These are phyloP conservation scores for Xylariaceae sp. DNA, from an alignment of 2,329 filamentous ascomycete species.

Conservation along the genomic window DNA sequence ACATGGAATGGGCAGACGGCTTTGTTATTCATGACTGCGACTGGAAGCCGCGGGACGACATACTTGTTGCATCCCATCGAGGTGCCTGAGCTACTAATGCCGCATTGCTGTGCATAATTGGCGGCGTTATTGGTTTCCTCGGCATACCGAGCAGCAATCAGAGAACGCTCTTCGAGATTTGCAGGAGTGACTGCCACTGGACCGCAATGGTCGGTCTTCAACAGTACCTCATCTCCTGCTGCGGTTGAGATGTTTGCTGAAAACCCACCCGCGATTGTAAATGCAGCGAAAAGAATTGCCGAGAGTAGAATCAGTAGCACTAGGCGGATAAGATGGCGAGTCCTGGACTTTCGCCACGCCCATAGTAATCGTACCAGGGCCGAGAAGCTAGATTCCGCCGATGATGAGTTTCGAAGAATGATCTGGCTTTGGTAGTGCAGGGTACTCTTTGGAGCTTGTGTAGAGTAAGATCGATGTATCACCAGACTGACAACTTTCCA, in stretches of 20 bases:
- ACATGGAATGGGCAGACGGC: conserved; percentile 3
- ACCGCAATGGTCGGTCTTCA: background rate
- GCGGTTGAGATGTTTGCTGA: background rate
- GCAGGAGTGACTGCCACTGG: background rate
- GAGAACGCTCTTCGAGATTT: background rate
- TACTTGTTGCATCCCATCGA: background rate
- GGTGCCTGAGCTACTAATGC: background rate
- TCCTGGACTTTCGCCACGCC: no score
- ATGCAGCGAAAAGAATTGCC: background rate
- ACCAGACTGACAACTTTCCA: background rate
- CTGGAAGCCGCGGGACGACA: background rate
- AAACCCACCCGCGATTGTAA: background rate
- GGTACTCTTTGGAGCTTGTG: background rate
- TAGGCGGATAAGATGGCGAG: no score
- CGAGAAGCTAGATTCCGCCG: background rate
- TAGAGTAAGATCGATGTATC: background rate
- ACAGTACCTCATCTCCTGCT: background rate
- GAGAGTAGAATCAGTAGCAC: no score
- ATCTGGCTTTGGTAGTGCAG: conserved; percentile 6
- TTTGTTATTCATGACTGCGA: background rate
- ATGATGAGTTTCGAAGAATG: conserved; percentile 5
- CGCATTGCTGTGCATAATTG: conserved; percentile 5
- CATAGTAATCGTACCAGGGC: background rate
- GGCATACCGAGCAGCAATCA: background rate
- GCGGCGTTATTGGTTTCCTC: background rate